These are phyloP conservation scores for Cytospora chrysosperma DNA, from an alignment of 2,329 filamentous ascomycete species.

Conservation along the genomic window DNA sequence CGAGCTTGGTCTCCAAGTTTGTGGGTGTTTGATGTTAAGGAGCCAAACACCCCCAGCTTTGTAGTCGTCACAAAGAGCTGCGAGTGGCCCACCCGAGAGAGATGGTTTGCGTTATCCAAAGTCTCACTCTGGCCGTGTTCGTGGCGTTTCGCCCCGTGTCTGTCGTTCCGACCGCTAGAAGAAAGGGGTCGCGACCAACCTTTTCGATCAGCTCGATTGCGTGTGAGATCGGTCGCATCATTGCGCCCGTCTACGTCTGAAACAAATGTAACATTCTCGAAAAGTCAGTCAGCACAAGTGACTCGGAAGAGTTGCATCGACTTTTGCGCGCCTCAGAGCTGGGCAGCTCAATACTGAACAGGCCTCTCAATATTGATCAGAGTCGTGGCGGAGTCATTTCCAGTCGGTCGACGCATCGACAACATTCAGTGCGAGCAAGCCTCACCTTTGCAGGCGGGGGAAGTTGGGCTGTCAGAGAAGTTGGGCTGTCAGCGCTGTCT, in stretches of 20 bases:
- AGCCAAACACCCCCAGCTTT: too few relatives aligned
- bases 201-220: conserved; percentile 9
- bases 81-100: too few relatives aligned
- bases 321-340: not conserved
- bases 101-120: not conserved
- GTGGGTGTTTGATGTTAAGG: too few relatives aligned
- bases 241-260: not conserved
- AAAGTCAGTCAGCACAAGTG: not conserved
- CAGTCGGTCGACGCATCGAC: not conserved
- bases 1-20: too few relatives aligned
- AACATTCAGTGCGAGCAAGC: not conserved
- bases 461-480: conserved; percentile 11
- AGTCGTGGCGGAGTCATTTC: not conserved
- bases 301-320: not conserved
- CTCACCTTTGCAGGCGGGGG: not conserved
- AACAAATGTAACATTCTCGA: not conserved
- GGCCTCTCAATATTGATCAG: not conserved
- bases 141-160: conserved; percentile 10
- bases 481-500: conserved; percentile 1
- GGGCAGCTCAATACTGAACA: not conserved
- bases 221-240: conserved; percentile 5
- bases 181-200: conserved; percentile 4
- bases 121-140: not conserved
- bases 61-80: too few relatives aligned
- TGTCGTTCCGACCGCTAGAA: not conserved